These are phyloP conservation scores for Xanthoconium stramineum DNA, from an alignment of 768 basidiomycete genomes.

Conservation along the genomic window DNA sequence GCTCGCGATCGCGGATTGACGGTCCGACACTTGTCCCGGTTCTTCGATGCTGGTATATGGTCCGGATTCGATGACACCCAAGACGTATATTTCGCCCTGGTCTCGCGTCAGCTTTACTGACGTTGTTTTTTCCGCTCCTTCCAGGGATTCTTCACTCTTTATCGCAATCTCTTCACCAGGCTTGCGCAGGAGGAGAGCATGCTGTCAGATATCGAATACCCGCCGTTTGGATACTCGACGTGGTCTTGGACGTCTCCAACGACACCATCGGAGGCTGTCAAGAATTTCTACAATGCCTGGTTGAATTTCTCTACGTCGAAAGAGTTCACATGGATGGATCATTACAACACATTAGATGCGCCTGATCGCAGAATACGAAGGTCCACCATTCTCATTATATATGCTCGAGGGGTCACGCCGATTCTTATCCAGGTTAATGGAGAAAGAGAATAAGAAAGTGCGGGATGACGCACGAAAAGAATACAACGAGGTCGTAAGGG, in stretches of 20 bases:
- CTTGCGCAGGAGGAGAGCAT: conserved; percentile 73
- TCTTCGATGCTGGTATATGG: conserved; percentile 77
- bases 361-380: conserved; percentile 84
- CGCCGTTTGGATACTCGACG: conserved; percentile 76
- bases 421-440: conserved; percentile 64
- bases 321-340: conserved; percentile 84
- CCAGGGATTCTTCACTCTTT: conserved; percentile 89
- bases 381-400: conserved; percentile 32
- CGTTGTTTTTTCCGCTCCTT: neutral
- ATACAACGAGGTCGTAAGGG: conserved; percentile 89
- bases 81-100: conserved; percentile 42
- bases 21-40: conserved; percentile 74
- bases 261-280: conserved; percentile 48
- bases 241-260: conserved; percentile 66
- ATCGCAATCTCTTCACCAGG: conserved; percentile 80
- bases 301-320: conserved; percentile 82
- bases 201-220: conserved; percentile 52
- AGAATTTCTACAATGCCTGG: conserved; percentile 85
- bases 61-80: conserved; percentile 58
- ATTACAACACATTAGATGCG: conserved; percentile 80
- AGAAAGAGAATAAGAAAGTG: conserved; percentile 92
- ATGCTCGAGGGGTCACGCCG: neutral
- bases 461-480: conserved; percentile 85
- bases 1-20: conserved; percentile 72
- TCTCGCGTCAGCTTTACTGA: neutral